Evolutionary conservation across 2,329 filamentous ascomycete genomes (phyloP).

Genomic region (Sporothrix humicola): DNA sequence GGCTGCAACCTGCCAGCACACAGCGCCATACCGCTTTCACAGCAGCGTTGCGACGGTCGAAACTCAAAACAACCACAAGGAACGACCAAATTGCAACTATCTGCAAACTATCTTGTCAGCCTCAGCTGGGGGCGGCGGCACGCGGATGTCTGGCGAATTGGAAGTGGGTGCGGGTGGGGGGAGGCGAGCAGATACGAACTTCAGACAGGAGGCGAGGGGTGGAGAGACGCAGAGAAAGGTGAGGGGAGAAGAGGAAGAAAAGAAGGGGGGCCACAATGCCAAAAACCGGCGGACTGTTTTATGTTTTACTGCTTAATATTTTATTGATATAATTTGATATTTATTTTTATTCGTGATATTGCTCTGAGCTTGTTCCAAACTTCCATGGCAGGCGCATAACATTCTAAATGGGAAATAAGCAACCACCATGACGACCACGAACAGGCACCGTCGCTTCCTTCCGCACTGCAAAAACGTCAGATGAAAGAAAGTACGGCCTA

Average conservation of each 20-base stretch:
- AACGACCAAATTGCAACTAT: not conserved
- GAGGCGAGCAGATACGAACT: constrained; percentile 7
- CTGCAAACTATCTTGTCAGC: constrained; percentile 25
- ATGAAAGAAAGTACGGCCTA: not conserved
- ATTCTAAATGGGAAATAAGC: constrained; percentile 1
- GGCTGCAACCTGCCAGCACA: not conserved
- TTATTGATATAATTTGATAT: constrained; percentile 3
- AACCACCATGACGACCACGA: not conserved
- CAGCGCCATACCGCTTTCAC: not conserved
- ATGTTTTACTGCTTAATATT: not conserved
- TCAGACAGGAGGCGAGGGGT: constrained; percentile 18
- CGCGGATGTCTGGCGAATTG: constrained; percentile 15
- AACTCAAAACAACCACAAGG: not conserved
- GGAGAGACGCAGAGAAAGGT: constrained; percentile 13
- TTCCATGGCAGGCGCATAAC: constrained; percentile 3
- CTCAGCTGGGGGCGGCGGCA: constrained; percentile 26
- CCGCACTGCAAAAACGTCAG: constrained; percentile 3
- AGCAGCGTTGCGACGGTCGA: not conserved
- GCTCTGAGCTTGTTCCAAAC: not conserved
- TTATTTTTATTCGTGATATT: not conserved
- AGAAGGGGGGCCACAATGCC: not conserved
- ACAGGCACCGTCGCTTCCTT: constrained; percentile 8
- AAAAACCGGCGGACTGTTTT: constrained; percentile 20
- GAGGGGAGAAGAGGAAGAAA: not conserved
- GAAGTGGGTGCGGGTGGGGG: constrained; percentile 14